Percentiles rank a stretch among this genome's conserved stretches.
phyloP scores from a whole-genome alignment of 2,329 filamentous ascomycete species.

The Capronia epimyces region DNA sequence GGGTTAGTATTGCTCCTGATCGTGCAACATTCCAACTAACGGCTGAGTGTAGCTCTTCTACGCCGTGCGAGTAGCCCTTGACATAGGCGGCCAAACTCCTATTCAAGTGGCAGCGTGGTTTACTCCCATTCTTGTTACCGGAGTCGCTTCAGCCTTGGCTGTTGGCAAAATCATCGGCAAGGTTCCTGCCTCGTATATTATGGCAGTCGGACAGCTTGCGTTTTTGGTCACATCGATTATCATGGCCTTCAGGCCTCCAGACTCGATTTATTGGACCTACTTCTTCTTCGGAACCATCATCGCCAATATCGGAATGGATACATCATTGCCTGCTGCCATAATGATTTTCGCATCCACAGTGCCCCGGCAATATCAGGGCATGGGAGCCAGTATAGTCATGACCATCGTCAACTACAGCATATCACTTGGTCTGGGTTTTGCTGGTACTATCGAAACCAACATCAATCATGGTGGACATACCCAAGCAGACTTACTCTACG shows the following conservation, averaged over 20 bases:
- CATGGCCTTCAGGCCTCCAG: conserved; percentile 7
- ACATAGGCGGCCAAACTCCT: conserved; percentile 23
- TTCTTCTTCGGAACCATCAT: conserved; percentile 53
- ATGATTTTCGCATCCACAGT: conserved; percentile 38
- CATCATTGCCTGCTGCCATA: conserved; percentile 39
- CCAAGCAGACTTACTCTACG: conserved; percentile 31
- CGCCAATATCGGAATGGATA: conserved; percentile 42
- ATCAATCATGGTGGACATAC: conserved; percentile 32
- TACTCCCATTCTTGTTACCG: conserved; percentile 29
- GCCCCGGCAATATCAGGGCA: conserved; percentile 37
- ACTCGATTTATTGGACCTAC: conserved; percentile 56
- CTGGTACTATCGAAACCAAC: conserved; percentile 39
- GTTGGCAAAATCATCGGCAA: conserved; percentile 3
- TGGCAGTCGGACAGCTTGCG: conserved; percentile 8
- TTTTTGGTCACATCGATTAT: conserved; percentile 8
- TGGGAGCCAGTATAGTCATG: conserved; percentile 37
- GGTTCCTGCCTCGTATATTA: conserved; percentile 5
- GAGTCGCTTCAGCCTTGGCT: conserved; percentile 31
- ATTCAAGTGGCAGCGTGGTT: conserved; percentile 32
- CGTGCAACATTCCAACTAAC: neutral
- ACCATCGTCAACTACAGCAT: conserved; percentile 42
- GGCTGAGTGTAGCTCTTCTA: conserved; percentile 31
- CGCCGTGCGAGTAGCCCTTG: conserved; percentile 31
- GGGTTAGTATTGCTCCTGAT: conserved; percentile 17
- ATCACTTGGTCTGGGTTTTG: conserved; percentile 40